These are phyloP conservation scores for Massospora cicadina DNA, from an alignment of 371 early-diverging fungal species.

Conservation along the genomic window DNA sequence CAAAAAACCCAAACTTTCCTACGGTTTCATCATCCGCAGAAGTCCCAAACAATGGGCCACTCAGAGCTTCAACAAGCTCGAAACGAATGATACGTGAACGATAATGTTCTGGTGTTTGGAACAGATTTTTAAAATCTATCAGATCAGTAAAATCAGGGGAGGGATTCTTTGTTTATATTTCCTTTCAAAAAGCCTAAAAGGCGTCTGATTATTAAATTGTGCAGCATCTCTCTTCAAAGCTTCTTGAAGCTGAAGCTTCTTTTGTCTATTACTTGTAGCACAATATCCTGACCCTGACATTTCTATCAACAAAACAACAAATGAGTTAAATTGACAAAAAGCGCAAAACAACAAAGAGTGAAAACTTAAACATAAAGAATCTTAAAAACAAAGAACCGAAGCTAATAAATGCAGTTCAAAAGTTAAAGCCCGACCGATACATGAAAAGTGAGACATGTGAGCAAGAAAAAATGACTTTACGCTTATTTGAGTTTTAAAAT, in stretches of 20 bases:
- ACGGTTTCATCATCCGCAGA: not conserved
- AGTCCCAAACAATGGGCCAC: not conserved
- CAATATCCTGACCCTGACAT: not conserved
- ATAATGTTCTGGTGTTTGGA: not conserved
- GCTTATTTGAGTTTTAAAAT: no score
- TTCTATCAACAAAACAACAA: no score
- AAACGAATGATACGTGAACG: not conserved
- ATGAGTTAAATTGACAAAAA: no score
- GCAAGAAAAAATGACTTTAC: no score
- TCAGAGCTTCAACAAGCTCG: not conserved
- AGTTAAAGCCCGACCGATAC: no score
- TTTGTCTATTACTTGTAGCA: conserved; percentile 4
- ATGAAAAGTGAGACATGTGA: no score
- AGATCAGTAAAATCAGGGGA: not conserved
- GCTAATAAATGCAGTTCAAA: no score
- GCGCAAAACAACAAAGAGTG: no score
- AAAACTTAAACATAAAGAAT: no score
- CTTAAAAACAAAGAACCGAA: no score
- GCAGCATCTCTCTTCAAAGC: not conserved
- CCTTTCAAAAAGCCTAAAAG: not conserved
- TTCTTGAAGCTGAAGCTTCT: not conserved
- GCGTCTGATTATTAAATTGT: not conserved
- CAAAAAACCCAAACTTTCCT: not conserved
- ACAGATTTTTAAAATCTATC: not conserved
- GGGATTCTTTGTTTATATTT: not conserved